Evolutionary conservation across 1,139 yeast genomes (phyloP).

Genomic region (Yamadazyma sp.): DNA sequence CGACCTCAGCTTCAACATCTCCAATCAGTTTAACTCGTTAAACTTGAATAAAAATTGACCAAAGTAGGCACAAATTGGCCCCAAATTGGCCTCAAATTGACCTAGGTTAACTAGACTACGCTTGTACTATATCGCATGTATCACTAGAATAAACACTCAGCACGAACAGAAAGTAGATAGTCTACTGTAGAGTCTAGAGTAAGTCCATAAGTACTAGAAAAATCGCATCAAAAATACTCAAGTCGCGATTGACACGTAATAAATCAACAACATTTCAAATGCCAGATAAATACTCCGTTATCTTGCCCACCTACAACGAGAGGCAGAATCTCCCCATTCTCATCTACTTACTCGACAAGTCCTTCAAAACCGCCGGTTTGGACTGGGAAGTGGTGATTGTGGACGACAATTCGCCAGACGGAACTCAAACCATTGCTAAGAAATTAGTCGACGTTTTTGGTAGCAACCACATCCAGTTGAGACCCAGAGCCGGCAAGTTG

Average conservation of each 20-base stretch:
- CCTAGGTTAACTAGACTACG: too few relatives aligned
- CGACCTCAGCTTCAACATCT: slow-evolving; percentile 6
- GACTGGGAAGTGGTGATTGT: slow-evolving; percentile 81
- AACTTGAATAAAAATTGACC: slow-evolving; percentile 25
- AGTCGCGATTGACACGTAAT: slow-evolving; percentile 3
- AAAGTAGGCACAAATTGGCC: neutral
- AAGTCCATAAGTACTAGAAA: too few relatives aligned
- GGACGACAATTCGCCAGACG: slow-evolving; percentile 82
- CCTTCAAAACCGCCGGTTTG: slow-evolving; percentile 58
- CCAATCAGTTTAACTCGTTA: slow-evolving; percentile 34
- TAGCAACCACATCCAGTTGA: slow-evolving; percentile 58
- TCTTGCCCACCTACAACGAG: slow-evolving; percentile 80
- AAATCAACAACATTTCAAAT: slow-evolving; percentile 4
- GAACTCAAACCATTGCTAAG: slow-evolving; percentile 73
- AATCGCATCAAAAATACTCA: neutral
- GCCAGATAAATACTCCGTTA: slow-evolving; percentile 66
- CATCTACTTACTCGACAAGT: slow-evolving; percentile 67
- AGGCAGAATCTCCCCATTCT: slow-evolving; percentile 70
- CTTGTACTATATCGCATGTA: too few relatives aligned
- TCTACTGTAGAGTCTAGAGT: too few relatives aligned
- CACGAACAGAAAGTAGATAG: neutral
- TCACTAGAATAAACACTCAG: neutral
- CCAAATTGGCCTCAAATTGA: too few relatives aligned
- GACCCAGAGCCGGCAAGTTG: slow-evolving; percentile 76
- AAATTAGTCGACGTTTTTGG: slow-evolving; percentile 67